A percentile compares a stretch with the other conserved stretches of the same genome.
Evolutionary conservation across 2,329 filamentous ascomycete genomes (phyloP).

Genomic region (Alternaria gansuensis): DNA sequence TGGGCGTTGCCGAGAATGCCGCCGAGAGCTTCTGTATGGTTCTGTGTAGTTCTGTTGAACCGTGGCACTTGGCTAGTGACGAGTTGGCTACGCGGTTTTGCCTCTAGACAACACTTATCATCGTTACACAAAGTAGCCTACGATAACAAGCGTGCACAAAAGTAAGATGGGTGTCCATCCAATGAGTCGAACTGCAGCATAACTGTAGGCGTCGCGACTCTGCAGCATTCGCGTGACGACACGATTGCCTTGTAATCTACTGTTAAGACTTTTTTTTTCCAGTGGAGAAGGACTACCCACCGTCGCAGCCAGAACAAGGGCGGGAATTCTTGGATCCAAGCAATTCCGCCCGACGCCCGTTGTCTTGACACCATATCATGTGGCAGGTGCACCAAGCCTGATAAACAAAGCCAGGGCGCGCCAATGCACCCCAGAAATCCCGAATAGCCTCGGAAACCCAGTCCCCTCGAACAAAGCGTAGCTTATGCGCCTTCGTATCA

Average conservation of each 20-base stretch:
- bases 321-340: slow-evolving; percentile 37
- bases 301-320: slow-evolving; percentile 8
- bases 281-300: not conserved
- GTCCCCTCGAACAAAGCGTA: not conserved
- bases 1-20: slow-evolving; percentile 29
- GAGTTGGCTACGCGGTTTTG: slow-evolving; percentile 8
- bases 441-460: not conserved
- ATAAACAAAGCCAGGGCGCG: slow-evolving; percentile 15
- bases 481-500: not conserved
- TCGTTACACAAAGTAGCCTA: slow-evolving; percentile 3
- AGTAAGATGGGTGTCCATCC: not conserved
- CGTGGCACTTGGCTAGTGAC: slow-evolving; percentile 12
- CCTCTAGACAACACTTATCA: not conserved
- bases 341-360: slow-evolving; percentile 29
- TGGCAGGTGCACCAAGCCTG: slow-evolving; percentile 14
- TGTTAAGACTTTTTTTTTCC: not conserved
- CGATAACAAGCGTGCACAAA: slow-evolving; percentile 10
- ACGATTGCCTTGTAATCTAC: slow-evolving; percentile 6
- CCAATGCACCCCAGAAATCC: slow-evolving; percentile 27
- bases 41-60: slow-evolving; percentile 17
- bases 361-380: slow-evolving; percentile 10
- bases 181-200: not conserved
- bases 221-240: not conserved
- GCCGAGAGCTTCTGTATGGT: slow-evolving; percentile 27
- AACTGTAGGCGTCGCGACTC: not conserved